Percentiles rank a stretch among this genome's conserved stretches.
phyloP scores from a whole-genome alignment of 2,329 filamentous ascomycete genomes.

The Colletotrichum sp. region DNA sequence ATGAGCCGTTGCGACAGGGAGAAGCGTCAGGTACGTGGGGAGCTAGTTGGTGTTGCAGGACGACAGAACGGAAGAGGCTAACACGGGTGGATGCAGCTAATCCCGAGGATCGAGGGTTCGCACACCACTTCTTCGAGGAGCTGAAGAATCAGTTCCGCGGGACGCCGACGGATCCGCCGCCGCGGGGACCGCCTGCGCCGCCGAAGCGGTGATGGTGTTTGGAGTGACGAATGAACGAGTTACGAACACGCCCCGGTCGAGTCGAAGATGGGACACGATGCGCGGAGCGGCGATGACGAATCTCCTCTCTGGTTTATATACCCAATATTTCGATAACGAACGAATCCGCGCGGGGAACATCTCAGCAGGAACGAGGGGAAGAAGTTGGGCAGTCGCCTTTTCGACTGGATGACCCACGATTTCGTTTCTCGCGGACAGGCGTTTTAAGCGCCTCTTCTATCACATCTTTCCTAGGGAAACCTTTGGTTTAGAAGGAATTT shows the following conservation, averaged over 20 bases:
- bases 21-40: slow-evolving; percentile 52
- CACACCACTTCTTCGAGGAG: slow-evolving; percentile 54
- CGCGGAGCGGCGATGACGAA: not conserved
- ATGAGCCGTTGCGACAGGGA: slow-evolving; percentile 55
- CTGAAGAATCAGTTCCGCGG: slow-evolving; percentile 54
- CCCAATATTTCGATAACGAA: not conserved
- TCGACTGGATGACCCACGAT: not conserved
- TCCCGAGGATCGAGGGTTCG: slow-evolving; percentile 11
- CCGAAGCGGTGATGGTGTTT: slow-evolving; percentile 22
- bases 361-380: not conserved
- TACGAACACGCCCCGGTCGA: not conserved
- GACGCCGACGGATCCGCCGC: slow-evolving; percentile 42
- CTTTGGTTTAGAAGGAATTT: not conserved
- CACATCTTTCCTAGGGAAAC: not conserved
- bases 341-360: not conserved
- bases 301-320: not conserved
- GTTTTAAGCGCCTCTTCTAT: not conserved
- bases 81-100: not conserved
- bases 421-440: not conserved
- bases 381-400: not conserved
- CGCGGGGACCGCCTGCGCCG: slow-evolving; percentile 19
- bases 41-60: not conserved
- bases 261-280: not conserved
- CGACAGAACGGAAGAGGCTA: not conserved
- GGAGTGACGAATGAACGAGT: not conserved